These are phyloP conservation scores for Candida qinlingensis DNA, from an alignment of 805 yeast genomes.

Conservation along the genomic window DNA sequence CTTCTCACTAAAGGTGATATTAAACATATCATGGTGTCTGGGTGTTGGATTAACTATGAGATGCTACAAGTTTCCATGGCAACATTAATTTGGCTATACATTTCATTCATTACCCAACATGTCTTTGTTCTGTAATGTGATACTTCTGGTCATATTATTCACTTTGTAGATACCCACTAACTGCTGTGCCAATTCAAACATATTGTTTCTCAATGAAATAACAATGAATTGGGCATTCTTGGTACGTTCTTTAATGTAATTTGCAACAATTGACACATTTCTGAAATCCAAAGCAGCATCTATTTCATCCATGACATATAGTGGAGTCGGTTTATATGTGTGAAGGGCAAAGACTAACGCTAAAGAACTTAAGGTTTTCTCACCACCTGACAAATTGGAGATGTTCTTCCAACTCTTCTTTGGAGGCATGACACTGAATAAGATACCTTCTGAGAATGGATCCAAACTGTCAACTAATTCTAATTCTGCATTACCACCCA, in stretches of 20 bases:
- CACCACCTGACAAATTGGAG: slow-evolving; percentile 94
- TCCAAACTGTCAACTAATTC: slow-evolving; percentile 93
- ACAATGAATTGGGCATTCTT: slow-evolving; percentile 96
- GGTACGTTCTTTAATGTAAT: slow-evolving; percentile 91
- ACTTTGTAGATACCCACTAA: slow-evolving; percentile 94
- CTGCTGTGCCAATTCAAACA: slow-evolving; percentile 95
- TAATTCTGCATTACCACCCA: slow-evolving; percentile 98
- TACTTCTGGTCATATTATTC: slow-evolving; percentile 83
- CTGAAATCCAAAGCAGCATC: slow-evolving; percentile 98
- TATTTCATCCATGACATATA: slow-evolving; percentile 98
- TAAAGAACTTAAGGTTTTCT: slow-evolving; percentile 88
- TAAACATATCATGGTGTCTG: no score
- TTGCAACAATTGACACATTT: slow-evolving; percentile 95
- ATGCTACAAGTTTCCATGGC: no score
- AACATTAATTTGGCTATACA: neutral
- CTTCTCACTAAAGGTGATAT: no score
- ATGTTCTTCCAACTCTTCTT: slow-evolving; percentile 97
- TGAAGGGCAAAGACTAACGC: slow-evolving; percentile 96
- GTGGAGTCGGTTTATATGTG: slow-evolving; percentile 92
- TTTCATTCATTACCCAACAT: slow-evolving; percentile 16
- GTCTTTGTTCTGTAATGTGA: slow-evolving; percentile 67
- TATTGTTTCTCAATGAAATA: slow-evolving; percentile 89
- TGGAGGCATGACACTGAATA: slow-evolving; percentile 98
- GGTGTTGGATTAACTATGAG: no score
- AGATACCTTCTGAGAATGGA: slow-evolving; percentile 96